These are phyloP conservation scores for Spathaspora passalidarum DNA, from an alignment of 805 yeast genomes.

Conservation along the genomic window DNA sequence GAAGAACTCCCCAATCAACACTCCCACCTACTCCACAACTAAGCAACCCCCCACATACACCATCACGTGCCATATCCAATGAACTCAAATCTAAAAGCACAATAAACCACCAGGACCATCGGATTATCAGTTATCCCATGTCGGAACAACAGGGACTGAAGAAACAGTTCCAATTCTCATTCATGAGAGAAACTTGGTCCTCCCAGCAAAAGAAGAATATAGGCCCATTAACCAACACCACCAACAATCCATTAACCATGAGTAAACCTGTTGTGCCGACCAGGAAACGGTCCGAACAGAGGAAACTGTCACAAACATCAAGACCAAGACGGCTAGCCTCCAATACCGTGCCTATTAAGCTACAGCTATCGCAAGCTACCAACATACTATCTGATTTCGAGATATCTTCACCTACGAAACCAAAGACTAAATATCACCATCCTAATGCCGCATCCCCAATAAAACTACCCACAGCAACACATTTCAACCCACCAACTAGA, in stretches of 20 bases:
- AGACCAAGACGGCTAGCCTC: slow-evolving; percentile 15
- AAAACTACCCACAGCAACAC: background rate
- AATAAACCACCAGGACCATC: background rate
- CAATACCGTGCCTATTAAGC: background rate
- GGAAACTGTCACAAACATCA: slow-evolving; percentile 12
- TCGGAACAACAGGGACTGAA: slow-evolving; percentile 15
- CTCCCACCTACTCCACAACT: background rate
- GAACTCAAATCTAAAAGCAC: slow-evolving; percentile 5
- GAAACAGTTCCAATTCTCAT: slow-evolving; percentile 25
- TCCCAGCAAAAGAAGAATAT: slow-evolving; percentile 28
- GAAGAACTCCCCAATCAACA: background rate
- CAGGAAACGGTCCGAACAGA: slow-evolving; percentile 16
- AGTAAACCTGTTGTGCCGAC: slow-evolving; percentile 12
- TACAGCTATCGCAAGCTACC: background rate
- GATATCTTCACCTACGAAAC: slow-evolving; percentile 8
- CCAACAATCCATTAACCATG: slow-evolving; percentile 6
- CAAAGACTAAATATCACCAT: background rate
- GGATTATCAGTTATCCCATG: slow-evolving; percentile 17
- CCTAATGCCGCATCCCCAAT: background rate
- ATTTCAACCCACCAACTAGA: too few relatives aligned
- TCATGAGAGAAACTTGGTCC: slow-evolving; percentile 40
- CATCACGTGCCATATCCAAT: slow-evolving; percentile 13
- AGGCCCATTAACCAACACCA: slow-evolving; percentile 1
- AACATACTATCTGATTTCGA: background rate
- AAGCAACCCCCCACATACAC: slow-evolving; percentile 15